Evolutionary conservation across 2,329 filamentous ascomycete species (phyloP).

Genomic region (Curvularia verruculosa): DNA sequence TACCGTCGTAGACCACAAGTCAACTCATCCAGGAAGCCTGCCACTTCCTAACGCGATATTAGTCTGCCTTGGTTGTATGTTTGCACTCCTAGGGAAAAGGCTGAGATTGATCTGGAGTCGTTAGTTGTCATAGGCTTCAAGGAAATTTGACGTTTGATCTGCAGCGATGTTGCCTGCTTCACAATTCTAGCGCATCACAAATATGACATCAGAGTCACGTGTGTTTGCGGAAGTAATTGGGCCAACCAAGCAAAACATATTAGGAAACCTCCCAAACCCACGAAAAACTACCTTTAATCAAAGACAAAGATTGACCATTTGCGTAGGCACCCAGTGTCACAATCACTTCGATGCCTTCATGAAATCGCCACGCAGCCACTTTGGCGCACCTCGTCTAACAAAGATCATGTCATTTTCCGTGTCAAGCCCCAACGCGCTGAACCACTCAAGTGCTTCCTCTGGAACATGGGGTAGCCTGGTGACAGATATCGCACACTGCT

Average conservation of each 20-base stretch:
- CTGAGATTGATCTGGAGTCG: neutral
- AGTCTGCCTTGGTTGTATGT: neutral
- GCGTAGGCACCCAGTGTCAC: neutral
- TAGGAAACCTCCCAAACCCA: neutral
- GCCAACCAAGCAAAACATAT: neutral
- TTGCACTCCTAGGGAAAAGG: neutral
- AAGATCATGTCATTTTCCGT: constrained; percentile 21
- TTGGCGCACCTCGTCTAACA: constrained; percentile 13
- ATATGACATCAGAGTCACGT: constrained; percentile 9
- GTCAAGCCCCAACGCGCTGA: constrained; percentile 13
- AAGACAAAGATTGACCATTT: neutral
- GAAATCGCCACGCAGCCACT: constrained; percentile 16
- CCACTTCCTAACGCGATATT: neutral
- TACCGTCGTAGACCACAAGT: neutral
- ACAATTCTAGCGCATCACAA: neutral
- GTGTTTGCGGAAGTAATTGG: neutral
- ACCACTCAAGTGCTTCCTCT: constrained; percentile 13
- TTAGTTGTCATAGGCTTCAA: neutral
- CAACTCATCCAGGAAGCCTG: neutral
- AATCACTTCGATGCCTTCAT: constrained; percentile 10
- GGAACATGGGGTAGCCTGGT: constrained; percentile 16
- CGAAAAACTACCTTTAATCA: neutral
- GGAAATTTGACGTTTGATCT: neutral
- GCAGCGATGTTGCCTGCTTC: neutral
- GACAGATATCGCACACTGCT: constrained; percentile 15